These are phyloP conservation scores for Solioccasus polychromus DNA, from an alignment of 768 basidiomycete species.

Conservation along the genomic window DNA sequence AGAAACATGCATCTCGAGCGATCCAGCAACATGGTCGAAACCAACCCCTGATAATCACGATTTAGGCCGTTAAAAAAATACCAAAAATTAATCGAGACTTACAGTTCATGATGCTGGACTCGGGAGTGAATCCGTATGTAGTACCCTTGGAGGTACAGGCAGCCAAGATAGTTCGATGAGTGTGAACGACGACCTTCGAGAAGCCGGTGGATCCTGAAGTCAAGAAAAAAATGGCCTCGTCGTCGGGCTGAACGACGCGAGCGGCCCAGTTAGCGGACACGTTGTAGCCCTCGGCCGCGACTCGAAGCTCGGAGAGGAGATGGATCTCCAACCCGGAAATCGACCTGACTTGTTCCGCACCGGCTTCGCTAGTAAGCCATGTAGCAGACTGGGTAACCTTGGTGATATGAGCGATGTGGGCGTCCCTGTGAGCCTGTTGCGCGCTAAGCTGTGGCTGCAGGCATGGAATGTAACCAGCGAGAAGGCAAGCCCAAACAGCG, in stretches of 20 bases:
- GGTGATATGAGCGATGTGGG: constrained; percentile 21
- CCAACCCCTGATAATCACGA: constrained; percentile 29
- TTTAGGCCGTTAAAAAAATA: background rate
- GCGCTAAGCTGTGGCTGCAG: constrained; percentile 29
- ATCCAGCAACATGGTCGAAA: constrained; percentile 43
- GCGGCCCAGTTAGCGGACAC: constrained; percentile 11
- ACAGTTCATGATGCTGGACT: constrained; percentile 38
- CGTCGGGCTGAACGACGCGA: constrained; percentile 17
- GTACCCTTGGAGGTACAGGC: constrained; percentile 30
- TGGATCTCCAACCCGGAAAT: constrained; percentile 22
- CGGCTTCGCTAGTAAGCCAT: constrained; percentile 24
- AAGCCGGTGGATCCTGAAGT: constrained; percentile 43
- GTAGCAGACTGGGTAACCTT: constrained; percentile 16
- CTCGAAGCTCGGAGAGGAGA: constrained; percentile 22
- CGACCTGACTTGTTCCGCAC: constrained; percentile 22
- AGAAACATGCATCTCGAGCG: constrained; percentile 38
- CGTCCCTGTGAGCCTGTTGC: constrained; percentile 28
- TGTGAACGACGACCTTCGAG: constrained; percentile 38
- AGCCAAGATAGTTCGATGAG: constrained; percentile 36
- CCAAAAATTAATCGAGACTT: background rate
- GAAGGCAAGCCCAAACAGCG: constrained; percentile 27
- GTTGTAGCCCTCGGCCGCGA: constrained; percentile 13
- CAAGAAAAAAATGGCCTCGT: constrained; percentile 31
- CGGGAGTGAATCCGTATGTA: constrained; percentile 30
- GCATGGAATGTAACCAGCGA: constrained; percentile 29